Percentiles rank a stretch among this genome's conserved stretches.
Conservation (phyloP, 495 filamentous ascomycete genomes). For the Aspergillus coremiiformis region DNA sequence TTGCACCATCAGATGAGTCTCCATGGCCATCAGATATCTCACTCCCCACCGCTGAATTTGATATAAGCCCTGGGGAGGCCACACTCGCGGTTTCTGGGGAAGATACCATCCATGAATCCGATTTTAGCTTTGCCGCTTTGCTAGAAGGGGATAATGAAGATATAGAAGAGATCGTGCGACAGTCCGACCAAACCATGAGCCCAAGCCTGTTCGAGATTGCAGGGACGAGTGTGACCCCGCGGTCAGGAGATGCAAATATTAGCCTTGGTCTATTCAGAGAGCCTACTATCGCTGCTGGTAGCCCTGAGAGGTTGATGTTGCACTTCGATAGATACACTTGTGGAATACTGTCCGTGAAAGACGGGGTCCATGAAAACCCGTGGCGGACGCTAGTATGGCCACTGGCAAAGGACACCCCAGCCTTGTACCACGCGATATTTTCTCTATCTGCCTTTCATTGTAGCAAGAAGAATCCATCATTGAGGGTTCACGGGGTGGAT, state of each 20-base stretch:
- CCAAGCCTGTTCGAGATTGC: constrained; percentile 29
- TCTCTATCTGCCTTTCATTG: constrained; percentile 72
- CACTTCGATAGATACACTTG: constrained; percentile 67
- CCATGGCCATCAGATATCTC: constrained; percentile 15
- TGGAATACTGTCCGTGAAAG: constrained; percentile 66
- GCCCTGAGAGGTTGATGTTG: constrained; percentile 57
- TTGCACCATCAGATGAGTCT: constrained; percentile 9
- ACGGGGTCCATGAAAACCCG: constrained; percentile 67
- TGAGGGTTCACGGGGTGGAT: constrained; percentile 61
- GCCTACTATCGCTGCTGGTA: constrained; percentile 41
- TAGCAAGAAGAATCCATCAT: constrained; percentile 47
- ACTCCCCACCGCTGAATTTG: constrained; percentile 2
- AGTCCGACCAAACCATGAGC: constrained; percentile 31
- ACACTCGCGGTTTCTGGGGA: not conserved
- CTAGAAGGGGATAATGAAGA: constrained; percentile 43
- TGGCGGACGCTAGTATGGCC: constrained; percentile 74
- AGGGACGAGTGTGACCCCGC: not conserved
- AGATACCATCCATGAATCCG: constrained; percentile 1
- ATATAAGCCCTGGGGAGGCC: constrained; percentile 6
- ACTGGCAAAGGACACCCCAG: constrained; percentile 56
- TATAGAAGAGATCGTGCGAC: constrained; percentile 54
- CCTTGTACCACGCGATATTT: constrained; percentile 67
- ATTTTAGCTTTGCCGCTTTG: constrained; percentile 30
- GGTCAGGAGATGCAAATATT: not conserved
- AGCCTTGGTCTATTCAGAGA: constrained; percentile 19